Conservation (phyloP, 148 eudicot species). For the Camellia sinensis region DNA sequence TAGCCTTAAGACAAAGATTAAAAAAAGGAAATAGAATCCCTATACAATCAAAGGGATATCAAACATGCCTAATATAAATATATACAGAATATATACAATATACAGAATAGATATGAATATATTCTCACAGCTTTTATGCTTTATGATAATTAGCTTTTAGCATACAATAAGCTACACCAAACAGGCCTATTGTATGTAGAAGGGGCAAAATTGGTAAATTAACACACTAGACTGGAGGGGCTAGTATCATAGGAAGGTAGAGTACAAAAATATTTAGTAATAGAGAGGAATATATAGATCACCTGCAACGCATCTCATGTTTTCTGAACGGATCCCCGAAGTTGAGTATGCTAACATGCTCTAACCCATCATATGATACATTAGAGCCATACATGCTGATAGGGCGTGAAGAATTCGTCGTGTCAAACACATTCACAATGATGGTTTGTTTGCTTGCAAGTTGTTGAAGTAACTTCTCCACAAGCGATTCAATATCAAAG, state of each 20-base stretch:
- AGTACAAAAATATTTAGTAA: not conserved
- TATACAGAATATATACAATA: no score
- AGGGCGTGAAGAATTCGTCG: slow-evolving; percentile 58
- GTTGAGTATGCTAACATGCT: slow-evolving; percentile 64
- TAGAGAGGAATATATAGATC: not conserved
- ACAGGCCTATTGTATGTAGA: not conserved
- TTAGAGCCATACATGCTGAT: slow-evolving; percentile 93
- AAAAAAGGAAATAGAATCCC: no score
- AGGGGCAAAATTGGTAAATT: not conserved
- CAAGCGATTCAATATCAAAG: slow-evolving; percentile 90
- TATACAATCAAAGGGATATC: no score
- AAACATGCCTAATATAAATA: no score
- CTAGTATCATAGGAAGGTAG: not conserved
- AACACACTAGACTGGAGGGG: slow-evolving; percentile 11
- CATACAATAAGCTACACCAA: no score
- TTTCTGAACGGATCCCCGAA: slow-evolving; percentile 90
- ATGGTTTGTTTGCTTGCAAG: slow-evolving; percentile 93
- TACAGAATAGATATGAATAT: no score
- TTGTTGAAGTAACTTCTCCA: slow-evolving; percentile 94
- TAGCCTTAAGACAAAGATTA: no score
- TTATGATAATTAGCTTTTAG: no score
- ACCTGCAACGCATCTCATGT: slow-evolving; percentile 99
- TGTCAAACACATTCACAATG: slow-evolving; percentile 86
- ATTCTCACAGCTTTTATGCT: no score
- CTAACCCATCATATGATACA: slow-evolving; percentile 43